A percentile compares a stretch with the other conserved stretches of the same genome.
Conservation (phyloP, 1,284 basidiomycete genomes). For the Lentinus polychrous region DNA sequence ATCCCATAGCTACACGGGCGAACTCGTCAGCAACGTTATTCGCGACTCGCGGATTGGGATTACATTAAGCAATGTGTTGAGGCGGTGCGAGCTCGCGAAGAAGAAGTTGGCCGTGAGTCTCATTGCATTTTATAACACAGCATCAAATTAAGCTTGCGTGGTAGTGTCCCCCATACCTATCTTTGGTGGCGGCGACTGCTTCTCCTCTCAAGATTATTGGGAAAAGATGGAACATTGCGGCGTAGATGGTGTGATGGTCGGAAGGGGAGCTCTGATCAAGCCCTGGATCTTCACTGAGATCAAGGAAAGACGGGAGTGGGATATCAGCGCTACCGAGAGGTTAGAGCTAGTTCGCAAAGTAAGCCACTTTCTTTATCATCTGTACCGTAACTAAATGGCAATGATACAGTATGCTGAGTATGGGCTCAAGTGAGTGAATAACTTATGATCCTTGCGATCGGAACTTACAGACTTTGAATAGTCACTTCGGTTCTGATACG, state of each 20-base stretch:
- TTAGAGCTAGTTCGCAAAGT: conserved; percentile 82
- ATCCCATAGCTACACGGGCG: conserved; percentile 79
- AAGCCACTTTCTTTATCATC: conserved; percentile 14
- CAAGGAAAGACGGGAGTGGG: conserved; percentile 89
- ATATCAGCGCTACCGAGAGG: conserved; percentile 88
- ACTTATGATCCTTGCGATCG: conserved; percentile 4
- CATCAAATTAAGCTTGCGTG: conserved; percentile 8
- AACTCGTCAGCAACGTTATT: conserved; percentile 86
- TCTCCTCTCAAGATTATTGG: conserved; percentile 83
- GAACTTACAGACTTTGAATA: conserved; percentile 20
- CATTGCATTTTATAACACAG: not conserved
- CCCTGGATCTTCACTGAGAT: conserved; percentile 97
- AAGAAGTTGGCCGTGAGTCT: conserved; percentile 65
- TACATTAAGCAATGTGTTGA: conserved; percentile 87
- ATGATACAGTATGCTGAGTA: conserved; percentile 67
- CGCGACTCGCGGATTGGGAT: conserved; percentile 83
- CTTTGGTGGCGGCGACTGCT: conserved; percentile 94
- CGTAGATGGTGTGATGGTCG: conserved; percentile 95
- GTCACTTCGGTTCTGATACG: conserved; percentile 89
- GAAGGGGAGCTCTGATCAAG: conserved; percentile 91
- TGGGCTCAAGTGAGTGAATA: conserved; percentile 53
- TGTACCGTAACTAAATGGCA: not conserved
- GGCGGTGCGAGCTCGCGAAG: conserved; percentile 72
- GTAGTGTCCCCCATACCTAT: conserved; percentile 85
- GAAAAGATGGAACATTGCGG: conserved; percentile 68